phyloP scores from a whole-genome alignment of 805 yeast genomes.

The Kuraishia piskuri region DNA sequence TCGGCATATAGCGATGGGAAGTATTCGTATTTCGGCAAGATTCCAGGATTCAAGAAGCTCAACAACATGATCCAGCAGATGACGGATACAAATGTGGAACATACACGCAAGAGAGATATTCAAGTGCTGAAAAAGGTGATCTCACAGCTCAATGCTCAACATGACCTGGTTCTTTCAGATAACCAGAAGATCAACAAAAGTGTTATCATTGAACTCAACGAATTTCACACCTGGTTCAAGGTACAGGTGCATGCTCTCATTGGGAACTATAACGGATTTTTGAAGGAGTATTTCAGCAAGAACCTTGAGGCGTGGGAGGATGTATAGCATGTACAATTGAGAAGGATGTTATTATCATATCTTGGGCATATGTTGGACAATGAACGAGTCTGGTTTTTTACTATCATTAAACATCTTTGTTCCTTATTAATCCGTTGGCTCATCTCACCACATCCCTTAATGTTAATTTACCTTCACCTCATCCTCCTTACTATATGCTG shows the following conservation, averaged over 20 bases:
- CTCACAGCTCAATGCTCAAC: constrained; percentile 22
- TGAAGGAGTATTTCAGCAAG: constrained; percentile 15
- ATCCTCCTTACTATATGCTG: too few relatives aligned
- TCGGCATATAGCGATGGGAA: constrained; percentile 20
- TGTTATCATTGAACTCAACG: constrained; percentile 16
- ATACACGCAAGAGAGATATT: constrained; percentile 21
- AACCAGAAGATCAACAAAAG: constrained; percentile 14
- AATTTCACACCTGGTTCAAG: constrained; percentile 24
- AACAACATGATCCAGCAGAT: constrained; percentile 24
- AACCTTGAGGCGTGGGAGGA: constrained; percentile 20
- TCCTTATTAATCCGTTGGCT: too few relatives aligned
- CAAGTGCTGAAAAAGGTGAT: constrained; percentile 20
- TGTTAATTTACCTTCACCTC: too few relatives aligned
- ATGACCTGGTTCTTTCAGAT: constrained; percentile 16
- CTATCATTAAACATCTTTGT: too few relatives aligned
- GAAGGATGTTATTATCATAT: too few relatives aligned
- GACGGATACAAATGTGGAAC: constrained; percentile 26
- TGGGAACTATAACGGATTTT: constrained; percentile 13
- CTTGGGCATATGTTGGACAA: too few relatives aligned
- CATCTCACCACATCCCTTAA: too few relatives aligned
- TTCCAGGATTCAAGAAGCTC: constrained; percentile 26
- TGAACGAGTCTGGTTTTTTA: too few relatives aligned
- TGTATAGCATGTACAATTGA: background rate
- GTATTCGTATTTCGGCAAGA: constrained; percentile 16
- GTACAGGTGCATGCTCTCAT: constrained; percentile 13